Evolutionary conservation across 345 rosid species (phyloP).

Genomic region (Euphorbia tirucalli): DNA sequence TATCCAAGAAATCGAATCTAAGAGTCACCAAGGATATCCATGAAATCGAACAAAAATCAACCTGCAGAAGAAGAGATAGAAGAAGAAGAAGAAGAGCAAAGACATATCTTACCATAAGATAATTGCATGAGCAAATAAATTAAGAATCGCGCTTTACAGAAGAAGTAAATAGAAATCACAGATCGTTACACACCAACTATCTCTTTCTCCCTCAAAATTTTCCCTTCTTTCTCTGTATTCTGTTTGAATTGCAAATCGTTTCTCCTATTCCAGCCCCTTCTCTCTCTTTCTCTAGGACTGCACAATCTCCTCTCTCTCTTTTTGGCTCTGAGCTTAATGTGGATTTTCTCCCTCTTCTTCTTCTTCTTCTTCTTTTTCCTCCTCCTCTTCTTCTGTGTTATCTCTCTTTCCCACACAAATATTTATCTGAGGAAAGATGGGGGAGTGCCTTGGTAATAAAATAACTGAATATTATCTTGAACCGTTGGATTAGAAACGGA

Average conservation of each 20-base stretch:
- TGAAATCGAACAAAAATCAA: background rate
- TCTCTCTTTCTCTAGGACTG: background rate
- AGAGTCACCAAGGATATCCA: background rate
- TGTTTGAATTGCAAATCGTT: background rate
- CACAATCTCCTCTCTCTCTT: background rate
- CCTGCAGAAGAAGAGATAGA: background rate
- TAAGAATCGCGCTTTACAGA: background rate
- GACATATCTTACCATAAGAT: conserved; percentile 14
- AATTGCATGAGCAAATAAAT: conserved; percentile 20
- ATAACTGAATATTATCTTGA: conserved; percentile 6
- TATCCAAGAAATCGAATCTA: conserved; percentile 12
- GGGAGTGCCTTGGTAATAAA: background rate
- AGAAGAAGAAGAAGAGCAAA: background rate
- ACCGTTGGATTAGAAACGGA: conserved; percentile 10
- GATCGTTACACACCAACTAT: conserved; percentile 6
- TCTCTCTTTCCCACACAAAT: background rate
- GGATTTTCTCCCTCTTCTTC: background rate
- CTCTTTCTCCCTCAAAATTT: background rate
- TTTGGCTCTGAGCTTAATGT: background rate
- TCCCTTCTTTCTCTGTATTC: background rate
- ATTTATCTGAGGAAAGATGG: conserved; percentile 7
- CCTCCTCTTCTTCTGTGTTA: background rate
- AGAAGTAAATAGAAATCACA: background rate
- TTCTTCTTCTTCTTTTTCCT: background rate
- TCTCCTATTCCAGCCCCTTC: background rate